Percentiles rank a stretch among this genome's conserved stretches.
These are phyloP conservation scores for Paramecium bursaria DNA, from an alignment of 73 alveolate species.

Conservation along the genomic window DNA sequence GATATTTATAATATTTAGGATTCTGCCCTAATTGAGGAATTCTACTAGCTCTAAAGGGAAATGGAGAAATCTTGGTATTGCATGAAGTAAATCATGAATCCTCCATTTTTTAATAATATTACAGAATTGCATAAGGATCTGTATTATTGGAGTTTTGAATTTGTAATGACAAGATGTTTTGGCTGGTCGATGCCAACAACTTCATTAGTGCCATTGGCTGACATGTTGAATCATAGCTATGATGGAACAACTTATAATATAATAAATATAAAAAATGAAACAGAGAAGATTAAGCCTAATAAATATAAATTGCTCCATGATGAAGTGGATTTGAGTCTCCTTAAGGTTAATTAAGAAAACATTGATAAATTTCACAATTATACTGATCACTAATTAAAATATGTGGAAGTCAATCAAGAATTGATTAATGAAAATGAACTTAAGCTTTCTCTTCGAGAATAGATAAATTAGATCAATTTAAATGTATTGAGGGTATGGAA, in stretches of 20 bases:
- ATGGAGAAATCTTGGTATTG: constrained; percentile 64
- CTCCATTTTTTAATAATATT: constrained; percentile 9
- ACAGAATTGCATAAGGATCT: constrained; percentile 45
- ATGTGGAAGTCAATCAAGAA: background rate
- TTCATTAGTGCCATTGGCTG: constrained; percentile 13
- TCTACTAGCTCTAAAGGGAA: background rate
- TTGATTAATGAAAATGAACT: background rate
- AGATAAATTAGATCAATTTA: constrained; percentile 16
- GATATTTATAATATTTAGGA: constrained; percentile 19
- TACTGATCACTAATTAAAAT: background rate
- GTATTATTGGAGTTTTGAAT: constrained; percentile 63
- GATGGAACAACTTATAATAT: background rate
- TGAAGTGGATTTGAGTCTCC: constrained; percentile 4
- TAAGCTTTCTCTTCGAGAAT: background rate
- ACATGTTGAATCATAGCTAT: background rate
- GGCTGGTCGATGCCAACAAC: constrained; percentile 69
- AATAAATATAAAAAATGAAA: background rate
- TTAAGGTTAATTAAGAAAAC: background rate
- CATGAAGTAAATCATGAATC: constrained; percentile 3
- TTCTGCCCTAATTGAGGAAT: constrained; percentile 22
- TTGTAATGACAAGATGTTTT: constrained; percentile 73
- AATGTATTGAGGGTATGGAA: constrained; percentile 26
- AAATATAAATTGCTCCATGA: background rate
- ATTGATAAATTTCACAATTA: background rate
- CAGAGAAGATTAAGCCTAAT: no score